Evolutionary conservation across 257 asterid genomes (phyloP).

Genomic region (Paraleonurus japonicus): DNA sequence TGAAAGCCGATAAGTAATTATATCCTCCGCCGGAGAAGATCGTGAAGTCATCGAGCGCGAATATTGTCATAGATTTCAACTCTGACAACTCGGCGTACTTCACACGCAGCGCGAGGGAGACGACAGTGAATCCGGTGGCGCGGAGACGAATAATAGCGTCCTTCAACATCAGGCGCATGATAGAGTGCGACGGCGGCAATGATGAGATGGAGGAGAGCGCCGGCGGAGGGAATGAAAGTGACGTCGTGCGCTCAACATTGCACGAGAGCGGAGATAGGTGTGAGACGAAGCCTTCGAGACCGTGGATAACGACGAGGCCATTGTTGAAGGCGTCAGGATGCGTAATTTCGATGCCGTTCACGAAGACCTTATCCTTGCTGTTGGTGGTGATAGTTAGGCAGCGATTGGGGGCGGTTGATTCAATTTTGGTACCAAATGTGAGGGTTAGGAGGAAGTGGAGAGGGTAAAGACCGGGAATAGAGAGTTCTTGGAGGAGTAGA

Average conservation of each 20-base stretch:
- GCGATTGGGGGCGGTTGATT: conserved; percentile 63
- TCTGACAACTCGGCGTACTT: conserved; percentile 55
- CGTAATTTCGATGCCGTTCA: conserved; percentile 62
- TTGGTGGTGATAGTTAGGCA: conserved; percentile 65
- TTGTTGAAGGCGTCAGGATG: conserved; percentile 67
- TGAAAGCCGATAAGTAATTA: conserved; percentile 49
- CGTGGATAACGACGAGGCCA: conserved; percentile 62
- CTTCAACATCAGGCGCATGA: conserved; percentile 59
- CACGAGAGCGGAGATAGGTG: conserved; percentile 75
- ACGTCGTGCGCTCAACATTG: conserved; percentile 59
- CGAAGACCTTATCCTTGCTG: conserved; percentile 43
- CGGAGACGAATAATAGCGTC: conserved; percentile 60
- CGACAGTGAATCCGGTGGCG: conserved; percentile 56
- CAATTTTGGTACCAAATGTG: conserved; percentile 78
- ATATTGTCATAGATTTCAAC: conserved; percentile 54
- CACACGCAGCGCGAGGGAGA: conserved; percentile 62
- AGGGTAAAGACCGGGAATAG: conserved; percentile 77
- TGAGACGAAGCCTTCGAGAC: conserved; percentile 58
- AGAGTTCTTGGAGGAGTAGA: conserved; percentile 72
- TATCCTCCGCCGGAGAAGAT: conserved; percentile 59
- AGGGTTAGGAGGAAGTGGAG: conserved; percentile 56
- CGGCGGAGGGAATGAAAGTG: conserved; percentile 48
- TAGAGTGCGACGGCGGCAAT: conserved; percentile 27
- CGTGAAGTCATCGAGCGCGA: conserved; percentile 59
- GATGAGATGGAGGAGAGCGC: conserved; percentile 30